Evolutionary conservation across 73 alveolate genomes (phyloP).

Genomic region (Paramecium sexaurelia): DNA sequence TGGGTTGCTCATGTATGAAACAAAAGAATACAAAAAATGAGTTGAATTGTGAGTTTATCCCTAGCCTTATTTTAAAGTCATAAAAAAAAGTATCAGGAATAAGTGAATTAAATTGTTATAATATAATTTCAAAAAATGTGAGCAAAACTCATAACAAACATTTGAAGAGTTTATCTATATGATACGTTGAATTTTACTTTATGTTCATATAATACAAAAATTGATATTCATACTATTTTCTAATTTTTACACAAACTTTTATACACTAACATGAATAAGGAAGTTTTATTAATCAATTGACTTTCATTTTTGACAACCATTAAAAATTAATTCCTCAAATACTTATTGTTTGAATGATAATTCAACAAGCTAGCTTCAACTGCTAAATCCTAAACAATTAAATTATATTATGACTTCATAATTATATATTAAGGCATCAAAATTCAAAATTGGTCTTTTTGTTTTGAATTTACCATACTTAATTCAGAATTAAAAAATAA

Average conservation of each 20-base stretch:
- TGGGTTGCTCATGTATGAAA: not conserved
- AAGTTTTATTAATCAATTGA: not conserved
- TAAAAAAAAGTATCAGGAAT: not conserved
- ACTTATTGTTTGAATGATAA: not conserved
- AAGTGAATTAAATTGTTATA: not conserved
- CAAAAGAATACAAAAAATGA: not conserved
- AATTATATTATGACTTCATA: no score
- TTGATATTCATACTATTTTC: not conserved
- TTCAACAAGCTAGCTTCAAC: not conserved
- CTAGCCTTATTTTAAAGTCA: not conserved
- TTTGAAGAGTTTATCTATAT: not conserved
- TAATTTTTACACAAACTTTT: not conserved
- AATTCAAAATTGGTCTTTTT: no score
- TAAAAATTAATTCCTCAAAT: not conserved
- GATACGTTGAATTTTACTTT: not conserved
- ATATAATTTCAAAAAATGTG: not conserved
- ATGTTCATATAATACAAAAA: not conserved
- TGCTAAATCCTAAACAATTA: not conserved
- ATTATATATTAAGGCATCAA: not conserved
- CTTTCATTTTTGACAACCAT: not conserved
- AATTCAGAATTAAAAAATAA: no score
- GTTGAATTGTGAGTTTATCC: not conserved
- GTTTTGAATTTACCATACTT: no score
- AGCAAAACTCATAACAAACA: not conserved
- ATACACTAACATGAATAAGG: not conserved